Percentiles rank a stretch among this genome's conserved stretches.
These are phyloP conservation scores for Phoma sp. DNA, from an alignment of 2,329 filamentous ascomycete genomes.

Conservation along the genomic window DNA sequence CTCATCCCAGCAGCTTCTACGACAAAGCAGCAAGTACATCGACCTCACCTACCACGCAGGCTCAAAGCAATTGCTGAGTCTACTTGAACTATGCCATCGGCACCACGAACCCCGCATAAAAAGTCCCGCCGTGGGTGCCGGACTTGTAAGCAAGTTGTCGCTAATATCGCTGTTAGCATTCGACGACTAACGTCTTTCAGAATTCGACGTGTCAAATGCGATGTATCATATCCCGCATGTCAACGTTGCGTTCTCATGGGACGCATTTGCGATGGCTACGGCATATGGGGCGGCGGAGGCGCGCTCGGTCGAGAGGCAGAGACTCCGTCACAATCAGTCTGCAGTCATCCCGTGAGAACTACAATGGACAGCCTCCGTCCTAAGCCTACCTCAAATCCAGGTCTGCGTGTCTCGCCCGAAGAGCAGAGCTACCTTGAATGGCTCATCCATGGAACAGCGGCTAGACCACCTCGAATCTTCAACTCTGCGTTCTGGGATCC, in stretches of 20 bases:
- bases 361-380: not conserved
- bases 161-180: not conserved
- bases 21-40: not conserved
- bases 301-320: conserved; percentile 7
- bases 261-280: conserved; percentile 53
- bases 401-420: conserved; percentile 4
- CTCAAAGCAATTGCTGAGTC: not conserved
- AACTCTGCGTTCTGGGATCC: conserved; percentile 17
- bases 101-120: conserved; percentile 4
- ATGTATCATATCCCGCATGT: conserved; percentile 49
- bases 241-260: conserved; percentile 46
- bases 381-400: not conserved
- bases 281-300: conserved; percentile 51
- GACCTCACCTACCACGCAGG: not conserved
- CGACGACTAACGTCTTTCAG: conserved; percentile 12
- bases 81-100: not conserved
- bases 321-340: not conserved
- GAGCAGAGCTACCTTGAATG: conserved; percentile 17
- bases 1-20: not conserved
- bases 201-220: conserved; percentile 42
- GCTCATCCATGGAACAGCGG: conserved; percentile 16
- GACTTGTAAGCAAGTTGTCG: conserved; percentile 33
- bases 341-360: not conserved
- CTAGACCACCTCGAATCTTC: conserved; percentile 10
- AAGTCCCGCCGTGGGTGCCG: conserved; percentile 22